Evolutionary conservation across 306 rosid genomes (phyloP).

Genomic region (Cyamopsis tetragonoloba): DNA sequence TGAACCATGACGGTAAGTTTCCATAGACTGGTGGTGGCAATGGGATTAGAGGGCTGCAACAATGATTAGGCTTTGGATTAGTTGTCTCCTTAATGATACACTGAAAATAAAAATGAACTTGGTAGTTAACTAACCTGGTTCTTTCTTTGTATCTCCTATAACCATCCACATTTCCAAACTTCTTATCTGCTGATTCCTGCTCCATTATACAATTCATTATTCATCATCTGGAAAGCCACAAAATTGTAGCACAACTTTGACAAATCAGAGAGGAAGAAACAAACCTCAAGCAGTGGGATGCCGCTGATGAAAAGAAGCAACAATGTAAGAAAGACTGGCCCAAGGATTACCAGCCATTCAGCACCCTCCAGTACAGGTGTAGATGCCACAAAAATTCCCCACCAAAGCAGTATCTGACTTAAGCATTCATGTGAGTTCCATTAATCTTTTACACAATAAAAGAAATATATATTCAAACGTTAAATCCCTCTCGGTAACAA

Average conservation of each 20-base stretch:
- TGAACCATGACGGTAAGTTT: slow-evolving; percentile 82
- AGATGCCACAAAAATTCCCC: slow-evolving; percentile 94
- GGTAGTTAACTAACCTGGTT: slow-evolving; percentile 58
- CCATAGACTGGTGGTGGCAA: slow-evolving; percentile 63
- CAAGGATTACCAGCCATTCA: slow-evolving; percentile 88
- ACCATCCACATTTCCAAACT: slow-evolving; percentile 65
- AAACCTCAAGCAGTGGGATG: slow-evolving; percentile 90
- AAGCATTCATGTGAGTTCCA: slow-evolving; percentile 26
- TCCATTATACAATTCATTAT: slow-evolving; percentile 25
- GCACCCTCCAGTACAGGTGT: slow-evolving; percentile 64
- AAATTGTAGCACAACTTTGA: neutral
- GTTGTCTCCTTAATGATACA: slow-evolving; percentile 22
- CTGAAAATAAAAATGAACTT: slow-evolving; percentile 12
- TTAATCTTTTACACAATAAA: slow-evolving; percentile 6
- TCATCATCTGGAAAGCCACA: slow-evolving; percentile 17
- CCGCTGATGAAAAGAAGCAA: slow-evolving; percentile 98
- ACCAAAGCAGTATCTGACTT: slow-evolving; percentile 83
- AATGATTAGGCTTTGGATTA: slow-evolving; percentile 18
- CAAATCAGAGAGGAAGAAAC: slow-evolving; percentile 34
- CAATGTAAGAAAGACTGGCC: slow-evolving; percentile 76
- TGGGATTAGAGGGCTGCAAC: slow-evolving; percentile 85
- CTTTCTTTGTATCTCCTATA: slow-evolving; percentile 63
- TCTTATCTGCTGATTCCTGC: slow-evolving; percentile 91
- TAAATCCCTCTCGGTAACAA: neutral
- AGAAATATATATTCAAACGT: neutral